Evolutionary conservation across 345 rosid genomes (phyloP).

Genomic region (Firmiana major): DNA sequence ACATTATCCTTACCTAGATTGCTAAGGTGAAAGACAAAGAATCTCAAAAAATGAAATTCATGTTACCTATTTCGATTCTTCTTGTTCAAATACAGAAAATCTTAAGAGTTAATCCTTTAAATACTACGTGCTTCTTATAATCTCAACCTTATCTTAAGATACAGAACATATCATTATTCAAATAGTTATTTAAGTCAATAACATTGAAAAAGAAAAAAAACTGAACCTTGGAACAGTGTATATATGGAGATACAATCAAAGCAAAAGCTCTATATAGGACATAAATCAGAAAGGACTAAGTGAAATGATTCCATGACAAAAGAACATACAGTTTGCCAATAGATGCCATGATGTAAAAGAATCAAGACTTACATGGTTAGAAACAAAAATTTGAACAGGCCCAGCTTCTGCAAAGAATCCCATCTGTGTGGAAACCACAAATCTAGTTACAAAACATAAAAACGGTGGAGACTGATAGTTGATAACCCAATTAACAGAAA

Average conservation of each 20-base stretch:
- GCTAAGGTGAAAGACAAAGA: background rate
- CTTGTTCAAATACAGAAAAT: background rate
- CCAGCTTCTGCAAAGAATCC: conserved; percentile 96
- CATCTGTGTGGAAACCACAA: conserved; percentile 47
- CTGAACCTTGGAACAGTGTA: background rate
- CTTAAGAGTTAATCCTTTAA: background rate
- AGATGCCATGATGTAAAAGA: background rate
- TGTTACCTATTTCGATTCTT: background rate
- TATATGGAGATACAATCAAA: background rate
- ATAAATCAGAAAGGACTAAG: background rate
- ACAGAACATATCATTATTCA: background rate
- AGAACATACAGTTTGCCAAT: background rate
- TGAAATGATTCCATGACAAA: background rate
- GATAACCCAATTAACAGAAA: background rate
- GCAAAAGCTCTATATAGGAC: background rate
- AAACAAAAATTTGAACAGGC: conserved; percentile 95
- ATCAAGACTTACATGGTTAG: conserved; percentile 70
- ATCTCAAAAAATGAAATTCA: background rate
- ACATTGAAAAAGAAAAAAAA: background rate
- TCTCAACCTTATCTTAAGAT: background rate
- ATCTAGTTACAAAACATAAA: background rate
- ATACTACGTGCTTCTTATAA: background rate
- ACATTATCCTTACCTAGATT: background rate
- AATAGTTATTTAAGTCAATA: background rate
- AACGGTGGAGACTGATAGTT: background rate